Evolutionary conservation across 176 grass and related monocot species (phyloP).

Genomic region (Carex myosuroides): DNA sequence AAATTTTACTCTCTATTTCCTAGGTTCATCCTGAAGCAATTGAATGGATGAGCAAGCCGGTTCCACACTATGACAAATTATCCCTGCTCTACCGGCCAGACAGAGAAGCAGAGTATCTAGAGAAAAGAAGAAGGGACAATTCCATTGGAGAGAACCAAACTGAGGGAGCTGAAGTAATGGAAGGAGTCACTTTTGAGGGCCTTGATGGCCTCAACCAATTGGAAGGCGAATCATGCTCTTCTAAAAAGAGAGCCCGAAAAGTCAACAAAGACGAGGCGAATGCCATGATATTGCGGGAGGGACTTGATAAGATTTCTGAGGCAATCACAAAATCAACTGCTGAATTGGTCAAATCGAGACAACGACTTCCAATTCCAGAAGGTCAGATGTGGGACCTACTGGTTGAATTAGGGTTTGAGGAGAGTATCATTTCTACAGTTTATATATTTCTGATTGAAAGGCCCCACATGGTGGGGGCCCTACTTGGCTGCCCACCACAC

Average conservation of each 20-base stretch:
- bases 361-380: constrained; percentile 22
- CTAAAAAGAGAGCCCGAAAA: constrained; percentile 18
- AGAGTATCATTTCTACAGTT: constrained; percentile 20
- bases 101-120: not conserved
- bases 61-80: constrained; percentile 22
- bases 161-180: not conserved
- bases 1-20: not conserved
- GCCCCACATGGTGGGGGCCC: constrained; percentile 17
- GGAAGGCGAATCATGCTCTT: constrained; percentile 15
- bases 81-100: constrained; percentile 10
- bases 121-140: constrained; percentile 9
- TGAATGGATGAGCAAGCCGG: constrained; percentile 23
- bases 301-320: constrained; percentile 11
- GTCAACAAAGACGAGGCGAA: constrained; percentile 1
- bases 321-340: constrained; percentile 16
- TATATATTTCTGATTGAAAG: constrained; percentile 26
- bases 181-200: constrained; percentile 13
- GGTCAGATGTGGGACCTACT: constrained; percentile 23
- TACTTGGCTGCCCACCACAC: constrained; percentile 12
- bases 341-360: constrained; percentile 12
- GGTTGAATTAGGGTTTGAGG: constrained; percentile 24
- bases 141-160: constrained; percentile 10
- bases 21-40: constrained; percentile 10
- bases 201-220: constrained; percentile 10
- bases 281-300: constrained; percentile 18